phyloP scores from a whole-genome alignment of 768 basidiomycete species.

The Russula dissimulans region DNA sequence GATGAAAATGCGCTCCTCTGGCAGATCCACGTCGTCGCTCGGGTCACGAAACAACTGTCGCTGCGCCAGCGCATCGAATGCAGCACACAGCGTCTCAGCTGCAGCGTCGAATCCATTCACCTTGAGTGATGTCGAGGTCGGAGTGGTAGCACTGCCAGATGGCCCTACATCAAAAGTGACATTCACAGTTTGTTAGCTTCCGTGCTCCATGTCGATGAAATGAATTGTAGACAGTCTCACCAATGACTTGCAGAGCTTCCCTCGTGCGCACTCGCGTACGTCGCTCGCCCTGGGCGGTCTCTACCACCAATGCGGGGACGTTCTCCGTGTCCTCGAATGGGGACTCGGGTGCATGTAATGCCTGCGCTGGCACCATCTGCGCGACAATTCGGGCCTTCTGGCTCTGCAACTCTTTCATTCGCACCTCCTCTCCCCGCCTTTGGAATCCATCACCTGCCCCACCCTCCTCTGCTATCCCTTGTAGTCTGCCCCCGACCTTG shows the following conservation, averaged over 20 bases:
- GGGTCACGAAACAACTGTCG: conserved; percentile 65
- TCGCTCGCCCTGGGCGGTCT: conserved; percentile 1
- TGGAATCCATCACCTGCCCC: conserved; percentile 19
- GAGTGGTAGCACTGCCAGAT: conserved; percentile 20
- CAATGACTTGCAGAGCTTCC: neutral
- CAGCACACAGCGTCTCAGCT: conserved; percentile 39
- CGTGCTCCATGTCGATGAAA: neutral
- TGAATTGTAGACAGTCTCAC: neutral
- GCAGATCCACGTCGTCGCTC: conserved; percentile 40
- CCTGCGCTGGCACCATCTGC: conserved; percentile 71
- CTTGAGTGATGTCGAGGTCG: conserved; percentile 24
- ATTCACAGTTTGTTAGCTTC: neutral
- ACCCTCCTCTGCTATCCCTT: conserved; percentile 37
- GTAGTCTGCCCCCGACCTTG: conserved; percentile 32
- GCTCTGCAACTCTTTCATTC: conserved; percentile 71
- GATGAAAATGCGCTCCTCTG: conserved; percentile 78
- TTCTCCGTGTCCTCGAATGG: conserved; percentile 29
- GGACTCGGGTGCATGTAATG: conserved; percentile 22
- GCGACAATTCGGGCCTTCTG: conserved; percentile 92
- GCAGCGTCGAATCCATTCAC: conserved; percentile 62
- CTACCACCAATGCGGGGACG: conserved; percentile 22
- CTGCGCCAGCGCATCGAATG: conserved; percentile 58
- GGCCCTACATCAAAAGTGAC: neutral
- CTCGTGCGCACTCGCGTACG: conserved; percentile 3
- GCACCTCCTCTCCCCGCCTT: conserved; percentile 31